Percentiles rank a stretch among this genome's conserved stretches.
phyloP scores from a whole-genome alignment of 768 basidiomycete species.

The Sarcodon aspratus region DNA sequence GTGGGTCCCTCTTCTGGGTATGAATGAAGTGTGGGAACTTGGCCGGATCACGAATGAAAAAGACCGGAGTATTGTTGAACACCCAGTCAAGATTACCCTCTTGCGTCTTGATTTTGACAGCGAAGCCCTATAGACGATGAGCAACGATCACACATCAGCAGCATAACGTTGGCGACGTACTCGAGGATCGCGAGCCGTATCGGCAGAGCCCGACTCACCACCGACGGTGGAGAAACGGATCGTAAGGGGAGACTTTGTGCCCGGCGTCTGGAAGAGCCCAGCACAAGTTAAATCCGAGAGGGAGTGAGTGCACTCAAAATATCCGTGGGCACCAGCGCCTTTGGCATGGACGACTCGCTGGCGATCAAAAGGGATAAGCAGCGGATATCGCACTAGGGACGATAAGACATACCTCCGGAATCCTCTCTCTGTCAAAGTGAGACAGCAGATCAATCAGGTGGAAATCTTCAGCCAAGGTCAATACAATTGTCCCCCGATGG shows the following conservation, averaged over 20 bases:
- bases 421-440: conserved; percentile 91
- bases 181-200: conserved; percentile 87
- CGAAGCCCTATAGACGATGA: conserved; percentile 46
- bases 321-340: conserved; percentile 87
- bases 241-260: conserved; percentile 63
- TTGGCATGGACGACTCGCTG: conserved; percentile 94
- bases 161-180: conserved; percentile 4
- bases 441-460: conserved; percentile 83
- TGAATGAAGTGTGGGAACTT: conserved; percentile 95
- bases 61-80: conserved; percentile 86
- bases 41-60: conserved; percentile 80
- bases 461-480: conserved; percentile 46
- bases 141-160: not conserved
- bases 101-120: conserved; percentile 79
- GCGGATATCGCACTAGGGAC: not conserved
- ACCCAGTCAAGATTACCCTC: conserved; percentile 93
- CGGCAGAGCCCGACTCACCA: conserved; percentile 81
- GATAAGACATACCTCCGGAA: conserved; percentile 38
- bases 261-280: conserved; percentile 48
- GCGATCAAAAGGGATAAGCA: not conserved
- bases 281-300: conserved; percentile 75
- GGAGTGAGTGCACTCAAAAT: conserved; percentile 83
- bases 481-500: not conserved
- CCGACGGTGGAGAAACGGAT: conserved; percentile 91
- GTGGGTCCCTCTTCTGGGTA: conserved; percentile 85